Conservation (phyloP, 768 basidiomycete species). For the Kwoniella sp. region DNA sequence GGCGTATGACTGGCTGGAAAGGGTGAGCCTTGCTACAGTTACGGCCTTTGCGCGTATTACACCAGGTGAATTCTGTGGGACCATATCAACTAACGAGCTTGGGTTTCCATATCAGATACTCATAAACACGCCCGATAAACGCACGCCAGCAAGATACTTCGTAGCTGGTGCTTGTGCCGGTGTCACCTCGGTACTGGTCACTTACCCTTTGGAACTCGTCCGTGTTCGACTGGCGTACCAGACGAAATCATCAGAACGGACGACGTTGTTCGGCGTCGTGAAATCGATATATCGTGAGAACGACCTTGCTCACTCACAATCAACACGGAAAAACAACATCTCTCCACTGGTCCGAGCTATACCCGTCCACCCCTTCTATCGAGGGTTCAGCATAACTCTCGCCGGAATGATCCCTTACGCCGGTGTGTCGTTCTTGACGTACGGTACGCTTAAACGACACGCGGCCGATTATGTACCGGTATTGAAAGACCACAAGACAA, state of each 20-base stretch:
- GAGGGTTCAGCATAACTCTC: conserved; percentile 92
- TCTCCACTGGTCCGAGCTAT: conserved; percentile 48
- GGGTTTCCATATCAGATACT: too few relatives aligned
- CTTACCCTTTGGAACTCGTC: conserved; percentile 93
- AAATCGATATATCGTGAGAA: conserved; percentile 69
- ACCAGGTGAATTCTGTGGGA: too few relatives aligned
- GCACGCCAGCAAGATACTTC: conserved; percentile 80
- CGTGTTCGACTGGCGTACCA: conserved; percentile 94
- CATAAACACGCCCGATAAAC: conserved; percentile 77
- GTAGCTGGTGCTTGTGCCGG: conserved; percentile 85
- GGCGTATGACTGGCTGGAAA: conserved; percentile 85
- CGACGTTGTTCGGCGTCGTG: conserved; percentile 61
- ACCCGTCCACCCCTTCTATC: conserved; percentile 73
- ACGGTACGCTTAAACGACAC: conserved; percentile 67
- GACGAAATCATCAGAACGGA: conserved; percentile 59
- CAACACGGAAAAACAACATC: conserved; percentile 32
- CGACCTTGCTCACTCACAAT: conserved; percentile 39
- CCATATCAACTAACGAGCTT: too few relatives aligned
- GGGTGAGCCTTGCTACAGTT: too few relatives aligned
- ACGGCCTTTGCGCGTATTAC: background rate
- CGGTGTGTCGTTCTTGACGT: conserved; percentile 89
- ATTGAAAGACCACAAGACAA: conserved; percentile 56
- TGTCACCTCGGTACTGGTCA: conserved; percentile 81
- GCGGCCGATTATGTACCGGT: conserved; percentile 54
- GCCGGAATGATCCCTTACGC: conserved; percentile 93